phyloP scores from a whole-genome alignment of 2,329 filamentous ascomycete genomes.

The Botrytis porri region DNA sequence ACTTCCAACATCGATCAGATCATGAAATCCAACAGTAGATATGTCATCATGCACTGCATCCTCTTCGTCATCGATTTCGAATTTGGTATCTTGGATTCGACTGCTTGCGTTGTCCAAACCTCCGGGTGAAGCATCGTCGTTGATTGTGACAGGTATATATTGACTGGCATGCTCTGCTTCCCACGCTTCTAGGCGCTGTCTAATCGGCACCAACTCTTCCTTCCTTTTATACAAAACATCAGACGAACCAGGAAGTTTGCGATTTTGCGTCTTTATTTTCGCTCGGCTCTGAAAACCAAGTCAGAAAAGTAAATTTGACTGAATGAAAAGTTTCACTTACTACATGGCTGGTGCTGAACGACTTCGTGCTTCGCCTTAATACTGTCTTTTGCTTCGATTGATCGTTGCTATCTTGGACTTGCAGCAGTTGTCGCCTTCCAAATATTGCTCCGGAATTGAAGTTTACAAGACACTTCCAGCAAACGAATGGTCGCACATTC shows the following conservation, averaged over 20 bases:
- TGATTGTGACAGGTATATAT: slow-evolving; percentile 2
- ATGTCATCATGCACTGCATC: slow-evolving; percentile 27
- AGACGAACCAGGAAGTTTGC: neutral
- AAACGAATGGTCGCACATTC: slow-evolving; percentile 27
- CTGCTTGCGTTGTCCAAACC: slow-evolving; percentile 22
- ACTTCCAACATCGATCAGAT: slow-evolving; percentile 46
- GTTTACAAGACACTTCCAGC: slow-evolving; percentile 32
- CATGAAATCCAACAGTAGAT: slow-evolving; percentile 43
- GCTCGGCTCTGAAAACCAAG: neutral
- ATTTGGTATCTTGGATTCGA: slow-evolving; percentile 8
- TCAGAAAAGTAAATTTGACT: neutral
- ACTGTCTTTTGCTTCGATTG: neutral
- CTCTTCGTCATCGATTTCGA: slow-evolving; percentile 26
- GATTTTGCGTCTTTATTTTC: neutral
- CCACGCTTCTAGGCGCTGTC: slow-evolving; percentile 33
- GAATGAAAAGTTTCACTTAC: neutral
- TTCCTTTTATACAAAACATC: neutral
- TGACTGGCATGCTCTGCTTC: slow-evolving; percentile 15
- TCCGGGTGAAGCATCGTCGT: slow-evolving; percentile 11
- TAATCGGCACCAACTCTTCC: slow-evolving; percentile 31
- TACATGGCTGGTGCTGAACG: neutral
- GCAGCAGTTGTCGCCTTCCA: neutral
- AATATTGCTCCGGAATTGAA: slow-evolving; percentile 3
- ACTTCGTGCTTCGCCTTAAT: neutral
- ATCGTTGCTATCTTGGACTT: neutral